Conservation (phyloP, 805 yeast genomes). For the Nematodospora valgi region DNA sequence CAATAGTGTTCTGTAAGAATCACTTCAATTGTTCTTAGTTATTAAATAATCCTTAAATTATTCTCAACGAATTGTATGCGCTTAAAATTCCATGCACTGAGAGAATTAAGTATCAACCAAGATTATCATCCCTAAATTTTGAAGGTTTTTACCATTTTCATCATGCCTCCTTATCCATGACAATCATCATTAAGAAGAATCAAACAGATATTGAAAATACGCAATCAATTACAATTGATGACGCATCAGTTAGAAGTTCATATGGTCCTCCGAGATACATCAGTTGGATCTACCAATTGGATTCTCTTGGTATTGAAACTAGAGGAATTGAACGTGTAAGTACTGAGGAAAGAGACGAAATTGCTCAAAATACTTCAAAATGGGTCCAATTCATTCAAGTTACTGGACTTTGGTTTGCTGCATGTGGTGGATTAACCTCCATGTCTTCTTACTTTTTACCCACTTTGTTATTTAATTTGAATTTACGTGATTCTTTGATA, state of each 20-base stretch:
- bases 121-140: too few species aligned
- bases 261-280: conserved; percentile 10
- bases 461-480: conserved; percentile 25
- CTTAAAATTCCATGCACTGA: too few species aligned
- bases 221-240: neutral
- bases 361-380: conserved; percentile 11
- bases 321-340: conserved; percentile 34
- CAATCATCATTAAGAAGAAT: too few species aligned
- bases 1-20: neutral
- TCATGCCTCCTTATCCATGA: too few species aligned
- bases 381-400: conserved; percentile 24
- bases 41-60: too few species aligned
- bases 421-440: conserved; percentile 37
- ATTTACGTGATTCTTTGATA: conserved; percentile 23
- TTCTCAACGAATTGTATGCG: too few species aligned
- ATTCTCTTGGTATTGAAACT: conserved; percentile 27
- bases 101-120: too few species aligned
- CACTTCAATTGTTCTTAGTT: too few species aligned
- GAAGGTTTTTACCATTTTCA: too few species aligned
- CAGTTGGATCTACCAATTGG: conserved; percentile 21
- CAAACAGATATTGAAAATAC: too few species aligned
- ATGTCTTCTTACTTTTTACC: conserved; percentile 37
- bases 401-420: conserved; percentile 36
- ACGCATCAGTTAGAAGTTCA: neutral
- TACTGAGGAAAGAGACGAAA: conserved; percentile 22